Evolutionary conservation across 1,284 basidiomycete genomes (phyloP).

Genomic region (Puccinia triticina): DNA sequence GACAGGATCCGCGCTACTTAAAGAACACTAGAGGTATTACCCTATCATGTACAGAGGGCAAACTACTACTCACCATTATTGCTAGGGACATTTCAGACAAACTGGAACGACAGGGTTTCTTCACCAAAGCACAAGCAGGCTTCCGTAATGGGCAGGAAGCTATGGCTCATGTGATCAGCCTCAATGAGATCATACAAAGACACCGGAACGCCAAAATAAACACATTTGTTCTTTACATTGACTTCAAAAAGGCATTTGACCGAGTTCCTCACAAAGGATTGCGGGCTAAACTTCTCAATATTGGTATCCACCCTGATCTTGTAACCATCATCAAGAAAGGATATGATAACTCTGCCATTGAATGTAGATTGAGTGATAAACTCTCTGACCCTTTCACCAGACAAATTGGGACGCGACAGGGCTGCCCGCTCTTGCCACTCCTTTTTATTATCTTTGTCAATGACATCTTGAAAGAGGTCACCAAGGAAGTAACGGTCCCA

Average conservation of each 20-base stretch:
- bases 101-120: not conserved
- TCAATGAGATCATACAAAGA: not conserved
- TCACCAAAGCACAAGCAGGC: constrained; percentile 15
- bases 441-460: constrained; percentile 41
- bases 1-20: not conserved
- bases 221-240: constrained; percentile 19
- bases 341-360: too few species aligned
- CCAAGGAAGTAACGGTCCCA: not conserved
- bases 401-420: not conserved
- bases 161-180: not conserved
- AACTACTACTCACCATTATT: constrained; percentile 9
- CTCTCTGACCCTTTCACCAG: too few species aligned
- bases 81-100: not conserved
- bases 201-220: not conserved
- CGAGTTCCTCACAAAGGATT: constrained; percentile 25
- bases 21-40: constrained; percentile 33
- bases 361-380: too few species aligned
- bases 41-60: constrained; percentile 14
- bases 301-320: not conserved
- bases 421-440: constrained; percentile 12
- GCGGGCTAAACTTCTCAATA: not conserved
- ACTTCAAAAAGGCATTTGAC: constrained; percentile 41
- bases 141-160: constrained; percentile 16
- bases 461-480: not conserved
- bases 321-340: not conserved